Evolutionary conservation across 1,284 basidiomycete species (phyloP), one percentile per base, ranked within the genome.

Genomic region (Tetrapyrgos nigripes): DNA sequence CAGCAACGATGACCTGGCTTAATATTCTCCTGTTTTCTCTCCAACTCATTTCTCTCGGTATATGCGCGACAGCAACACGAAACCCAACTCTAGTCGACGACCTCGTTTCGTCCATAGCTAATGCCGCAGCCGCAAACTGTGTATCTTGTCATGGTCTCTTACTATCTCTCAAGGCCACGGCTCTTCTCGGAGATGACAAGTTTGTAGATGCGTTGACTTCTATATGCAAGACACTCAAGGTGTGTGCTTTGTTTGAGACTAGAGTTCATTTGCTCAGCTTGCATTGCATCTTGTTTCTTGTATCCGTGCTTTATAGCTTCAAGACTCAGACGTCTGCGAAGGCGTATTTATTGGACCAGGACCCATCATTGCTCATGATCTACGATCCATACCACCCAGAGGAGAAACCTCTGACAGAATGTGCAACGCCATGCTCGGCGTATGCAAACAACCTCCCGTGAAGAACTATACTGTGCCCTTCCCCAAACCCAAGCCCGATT

Each of bases 101-200:
- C 47, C 75, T 83, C 37, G 61, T 81, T 57, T 59, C 72, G 24
- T 79, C 78, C 1, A 66, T 83, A 14, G 67, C 74, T 56, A 70
- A 73, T 24, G 78, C 78, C 0, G 75, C 75, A 1, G 37, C n/a
- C n/a, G n/a, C n/a, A n/a, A 77, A 77, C 59, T 85, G 83, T 58
- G 70, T 65, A 8, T 74, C 79, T 13, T 84, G 83, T 62, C 81
- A 83, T 61, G 72, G 77, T 1, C 70, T 82, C 3, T 69, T 84
- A 17, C 65, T 75, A 23, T 74, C 79, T 2, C 65, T 84, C 14
- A 70, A 79, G 66, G 68, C 70, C 10, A 68, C 83, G 14, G 81
- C 83, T 11, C 47, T 66, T 13, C 64, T 79, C 4, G 82, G 83
- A 1, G 75, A 83, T 62, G 68, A 70, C 10, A 63, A 71, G 2